Evolutionary conservation across 2,329 filamentous ascomycete species (phyloP).

Genomic region (Diplodia corticola): DNA sequence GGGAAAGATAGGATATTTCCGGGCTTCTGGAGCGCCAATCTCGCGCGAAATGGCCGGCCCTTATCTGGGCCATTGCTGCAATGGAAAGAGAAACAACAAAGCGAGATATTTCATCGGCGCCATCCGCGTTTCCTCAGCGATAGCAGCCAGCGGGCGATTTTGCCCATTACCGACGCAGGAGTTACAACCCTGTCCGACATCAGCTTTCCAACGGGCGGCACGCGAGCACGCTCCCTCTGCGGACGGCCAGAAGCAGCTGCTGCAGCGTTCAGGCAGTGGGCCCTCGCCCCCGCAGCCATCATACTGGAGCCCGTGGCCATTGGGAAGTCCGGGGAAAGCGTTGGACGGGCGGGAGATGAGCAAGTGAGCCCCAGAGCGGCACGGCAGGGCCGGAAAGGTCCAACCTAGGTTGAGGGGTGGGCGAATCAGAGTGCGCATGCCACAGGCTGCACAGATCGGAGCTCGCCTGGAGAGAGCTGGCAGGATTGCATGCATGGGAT

Average conservation of each 20-base stretch:
- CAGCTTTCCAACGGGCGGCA: neutral
- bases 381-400: neutral
- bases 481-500: conserved; percentile 5
- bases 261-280: neutral
- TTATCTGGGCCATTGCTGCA: neutral
- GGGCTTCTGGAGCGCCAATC: conserved; percentile 7
- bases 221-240: conserved; percentile 7
- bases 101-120: neutral
- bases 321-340: conserved; percentile 6
- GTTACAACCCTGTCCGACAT: neutral
- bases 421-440: neutral
- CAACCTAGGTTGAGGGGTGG: neutral
- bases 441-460: neutral
- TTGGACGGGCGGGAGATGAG: neutral
- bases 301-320: neutral
- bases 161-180: neutral
- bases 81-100: neutral
- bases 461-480: neutral
- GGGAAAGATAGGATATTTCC: conserved; percentile 3
- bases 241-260: neutral
- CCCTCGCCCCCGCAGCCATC: conserved; percentile 5
- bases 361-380: neutral
- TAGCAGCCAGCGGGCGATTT: conserved; percentile 4
- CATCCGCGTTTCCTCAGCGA: neutral
- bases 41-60: neutral